Percentiles rank a stretch among this genome's conserved stretches.
phyloP scores from a whole-genome alignment of 2,329 filamentous ascomycete species.

The Endothia cerciana region DNA sequence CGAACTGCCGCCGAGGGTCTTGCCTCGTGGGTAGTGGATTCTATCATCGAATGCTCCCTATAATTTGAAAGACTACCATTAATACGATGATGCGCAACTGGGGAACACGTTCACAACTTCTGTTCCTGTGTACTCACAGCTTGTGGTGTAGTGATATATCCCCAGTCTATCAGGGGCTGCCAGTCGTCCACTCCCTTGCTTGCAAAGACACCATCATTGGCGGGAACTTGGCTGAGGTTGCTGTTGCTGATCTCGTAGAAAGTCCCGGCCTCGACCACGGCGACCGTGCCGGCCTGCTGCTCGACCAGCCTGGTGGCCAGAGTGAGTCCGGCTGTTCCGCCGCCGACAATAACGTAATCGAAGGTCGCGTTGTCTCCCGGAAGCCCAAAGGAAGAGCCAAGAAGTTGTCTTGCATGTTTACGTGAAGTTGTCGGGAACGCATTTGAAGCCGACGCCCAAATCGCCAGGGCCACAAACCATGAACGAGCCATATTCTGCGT shows the following conservation, averaged over 20 bases:
- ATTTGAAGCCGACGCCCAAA: too few species aligned
- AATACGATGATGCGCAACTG: too few species aligned
- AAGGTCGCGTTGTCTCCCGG: conserved; percentile 1
- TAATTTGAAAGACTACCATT: too few species aligned
- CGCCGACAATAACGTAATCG: conserved; percentile 21
- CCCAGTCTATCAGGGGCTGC: conserved; percentile 17
- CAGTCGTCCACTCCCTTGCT: not conserved
- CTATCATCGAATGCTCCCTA: not conserved
- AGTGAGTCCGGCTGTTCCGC: conserved; percentile 17
- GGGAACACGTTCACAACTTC: too few species aligned
- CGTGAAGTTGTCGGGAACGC: too few species aligned
- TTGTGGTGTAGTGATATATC: conserved; percentile 17
- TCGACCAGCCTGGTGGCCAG: conserved; percentile 15
- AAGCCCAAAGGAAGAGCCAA: conserved; percentile 11
- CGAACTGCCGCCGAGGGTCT: conserved; percentile 11
- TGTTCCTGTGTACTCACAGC: not conserved
- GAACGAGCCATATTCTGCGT: too few species aligned
- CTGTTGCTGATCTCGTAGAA: conserved; percentile 20
- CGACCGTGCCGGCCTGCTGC: conserved; percentile 29
- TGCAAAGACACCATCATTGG: not conserved
- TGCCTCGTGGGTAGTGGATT: not conserved
- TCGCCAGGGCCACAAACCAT: too few species aligned
- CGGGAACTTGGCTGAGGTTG: conserved; percentile 13
- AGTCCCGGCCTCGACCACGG: conserved; percentile 21
- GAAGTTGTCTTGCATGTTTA: too few species aligned